Percentiles rank a stretch among this genome's conserved stretches.
Conservation (phyloP, 1,284 basidiomycete species). For the Fomitopsis betulina region DNA sequence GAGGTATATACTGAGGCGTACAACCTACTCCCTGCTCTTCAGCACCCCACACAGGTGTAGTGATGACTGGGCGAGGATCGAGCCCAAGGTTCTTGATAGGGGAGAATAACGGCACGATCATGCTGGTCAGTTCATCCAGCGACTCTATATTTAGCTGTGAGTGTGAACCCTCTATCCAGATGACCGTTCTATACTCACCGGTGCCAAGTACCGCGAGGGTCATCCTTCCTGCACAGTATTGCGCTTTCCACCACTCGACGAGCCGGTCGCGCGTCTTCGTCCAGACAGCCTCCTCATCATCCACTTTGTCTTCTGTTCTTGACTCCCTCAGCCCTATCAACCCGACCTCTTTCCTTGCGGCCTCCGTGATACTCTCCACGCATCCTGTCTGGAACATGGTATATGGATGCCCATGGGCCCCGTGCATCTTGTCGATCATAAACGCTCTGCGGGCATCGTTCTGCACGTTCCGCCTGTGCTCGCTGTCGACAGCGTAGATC, state of each 20-base stretch:
- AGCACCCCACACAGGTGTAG: slow-evolving; percentile 24
- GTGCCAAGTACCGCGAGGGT: slow-evolving; percentile 38
- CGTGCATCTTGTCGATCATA: slow-evolving; percentile 59
- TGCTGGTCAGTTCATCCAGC: slow-evolving; percentile 21
- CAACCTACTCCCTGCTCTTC: slow-evolving; percentile 38
- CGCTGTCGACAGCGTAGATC: slow-evolving; percentile 67
- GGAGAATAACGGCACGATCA: slow-evolving; percentile 36
- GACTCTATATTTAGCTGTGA: slow-evolving; percentile 14
- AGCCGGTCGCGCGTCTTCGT: slow-evolving; percentile 56
- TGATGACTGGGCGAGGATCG: slow-evolving; percentile 33
- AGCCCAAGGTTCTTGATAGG: slow-evolving; percentile 44
- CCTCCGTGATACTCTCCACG: slow-evolving; percentile 41
- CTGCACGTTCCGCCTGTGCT: slow-evolving; percentile 70
- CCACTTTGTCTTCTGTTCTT: slow-evolving; percentile 12
- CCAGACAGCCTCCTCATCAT: slow-evolving; percentile 32
- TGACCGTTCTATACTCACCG: slow-evolving; percentile 14
- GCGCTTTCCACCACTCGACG: slow-evolving; percentile 61
- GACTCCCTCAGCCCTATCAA: slow-evolving; percentile 1
- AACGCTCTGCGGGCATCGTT: slow-evolving; percentile 57
- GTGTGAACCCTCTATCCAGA: not conserved
- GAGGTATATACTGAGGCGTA: not conserved
- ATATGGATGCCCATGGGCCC: slow-evolving; percentile 47
- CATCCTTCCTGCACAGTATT: slow-evolving; percentile 70
- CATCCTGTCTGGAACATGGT: slow-evolving; percentile 68
- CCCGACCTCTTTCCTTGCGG: slow-evolving; percentile 15